phyloP scores from a whole-genome alignment of 768 basidiomycete species.

The Hericium coralloides region DNA sequence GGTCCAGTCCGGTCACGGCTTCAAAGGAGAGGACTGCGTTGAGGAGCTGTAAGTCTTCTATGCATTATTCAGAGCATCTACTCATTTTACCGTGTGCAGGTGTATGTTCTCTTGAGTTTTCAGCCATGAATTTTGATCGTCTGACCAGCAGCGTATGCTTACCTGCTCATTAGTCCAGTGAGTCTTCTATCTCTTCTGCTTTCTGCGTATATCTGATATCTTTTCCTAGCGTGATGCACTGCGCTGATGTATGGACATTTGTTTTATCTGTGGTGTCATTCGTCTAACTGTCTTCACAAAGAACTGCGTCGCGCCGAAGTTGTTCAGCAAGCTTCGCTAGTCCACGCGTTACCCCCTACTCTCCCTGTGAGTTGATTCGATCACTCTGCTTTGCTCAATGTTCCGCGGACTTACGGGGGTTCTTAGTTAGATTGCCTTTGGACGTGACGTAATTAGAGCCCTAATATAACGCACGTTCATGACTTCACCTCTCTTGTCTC shows the following conservation, averaged over 20 bases:
- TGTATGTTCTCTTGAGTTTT: constrained; percentile 15
- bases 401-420: not conserved
- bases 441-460: not conserved
- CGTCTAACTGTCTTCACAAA: constrained; percentile 11
- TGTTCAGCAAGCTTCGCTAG: constrained; percentile 69
- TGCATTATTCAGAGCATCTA: not conserved
- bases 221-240: constrained; percentile 76
- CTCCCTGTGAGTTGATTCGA: not conserved
- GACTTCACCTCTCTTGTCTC: no score
- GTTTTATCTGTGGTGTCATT: not conserved
- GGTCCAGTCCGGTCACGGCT: constrained; percentile 72
- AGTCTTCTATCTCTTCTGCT: constrained; percentile 21
- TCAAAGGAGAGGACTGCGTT: constrained; percentile 87
- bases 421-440: not conserved
- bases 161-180: constrained; percentile 50
- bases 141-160: constrained; percentile 1
- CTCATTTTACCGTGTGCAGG: not conserved
- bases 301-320: constrained; percentile 63
- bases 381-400: not conserved
- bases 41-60: constrained; percentile 71
- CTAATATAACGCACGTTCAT: not conserved
- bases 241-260: constrained; percentile 60
- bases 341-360: not conserved
- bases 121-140: not conserved
- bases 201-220: constrained; percentile 7